These are phyloP conservation scores for Suhomyces maxii DNA, from an alignment of 1,139 yeast genomes.

Conservation along the genomic window DNA sequence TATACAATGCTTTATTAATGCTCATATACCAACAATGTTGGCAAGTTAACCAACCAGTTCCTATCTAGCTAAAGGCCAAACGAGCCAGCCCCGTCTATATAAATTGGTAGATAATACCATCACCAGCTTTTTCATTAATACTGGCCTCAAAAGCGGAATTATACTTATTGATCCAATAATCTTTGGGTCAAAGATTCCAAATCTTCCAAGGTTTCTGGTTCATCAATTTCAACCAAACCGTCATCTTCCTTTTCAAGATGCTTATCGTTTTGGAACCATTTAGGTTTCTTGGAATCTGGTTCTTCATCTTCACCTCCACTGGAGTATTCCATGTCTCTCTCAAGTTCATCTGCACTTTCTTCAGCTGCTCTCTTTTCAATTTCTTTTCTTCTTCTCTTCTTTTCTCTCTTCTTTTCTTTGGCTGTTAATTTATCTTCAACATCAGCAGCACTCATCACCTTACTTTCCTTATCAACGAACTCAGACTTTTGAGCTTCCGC, in stretches of 20 bases:
- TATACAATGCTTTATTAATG: neutral
- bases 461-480: conserved; percentile 66
- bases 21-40: neutral
- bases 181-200: conserved; percentile 85
- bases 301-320: conserved; percentile 39
- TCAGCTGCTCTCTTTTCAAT: conserved; percentile 54
- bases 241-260: conserved; percentile 20
- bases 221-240: conserved; percentile 69
- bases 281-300: conserved; percentile 54
- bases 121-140: no score
- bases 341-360: conserved; percentile 40
- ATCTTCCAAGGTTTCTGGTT: conserved; percentile 89
- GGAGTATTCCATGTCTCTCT: conserved; percentile 35
- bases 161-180: conserved; percentile 33
- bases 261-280: conserved; percentile 55
- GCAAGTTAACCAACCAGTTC: neutral
- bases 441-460: conserved; percentile 71
- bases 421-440: conserved; percentile 76
- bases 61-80: no score
- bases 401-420: conserved; percentile 79
- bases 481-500: conserved; percentile 66
- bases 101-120: no score
- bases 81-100: no score
- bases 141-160: neutral
- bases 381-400: conserved; percentile 87